phyloP scores from a whole-genome alignment of 495 filamentous ascomycete species.

The Pseudevernia furfuracea region DNA sequence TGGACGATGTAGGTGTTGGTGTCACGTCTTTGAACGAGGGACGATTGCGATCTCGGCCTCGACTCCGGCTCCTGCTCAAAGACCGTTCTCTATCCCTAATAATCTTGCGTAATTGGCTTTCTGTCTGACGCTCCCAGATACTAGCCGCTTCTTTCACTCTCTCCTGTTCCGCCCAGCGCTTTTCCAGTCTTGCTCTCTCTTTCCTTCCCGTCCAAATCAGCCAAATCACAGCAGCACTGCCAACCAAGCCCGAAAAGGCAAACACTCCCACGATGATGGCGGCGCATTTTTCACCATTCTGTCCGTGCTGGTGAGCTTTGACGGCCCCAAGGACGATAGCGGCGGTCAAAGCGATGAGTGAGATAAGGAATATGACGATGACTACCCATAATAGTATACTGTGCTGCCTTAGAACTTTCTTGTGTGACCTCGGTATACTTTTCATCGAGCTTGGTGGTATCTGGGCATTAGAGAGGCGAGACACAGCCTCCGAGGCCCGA shows the following conservation, averaged over 20 bases:
- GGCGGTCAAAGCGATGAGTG: slow-evolving; percentile 2
- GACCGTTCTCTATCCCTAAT: slow-evolving; percentile 9
- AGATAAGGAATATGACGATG: not conserved
- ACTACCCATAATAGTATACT: not conserved
- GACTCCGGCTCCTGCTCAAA: slow-evolving; percentile 3
- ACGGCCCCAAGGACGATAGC: slow-evolving; percentile 7
- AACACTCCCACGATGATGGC: slow-evolving; percentile 8
- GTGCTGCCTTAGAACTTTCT: slow-evolving; percentile 6
- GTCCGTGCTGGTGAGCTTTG: not conserved
- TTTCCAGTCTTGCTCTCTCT: slow-evolving; percentile 7
- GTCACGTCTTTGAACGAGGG: not conserved
- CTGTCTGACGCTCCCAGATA: not conserved
- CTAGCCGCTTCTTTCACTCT: not conserved
- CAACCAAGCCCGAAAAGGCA: slow-evolving; percentile 2
- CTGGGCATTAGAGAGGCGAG: slow-evolving; percentile 1
- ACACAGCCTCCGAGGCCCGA: not conserved
- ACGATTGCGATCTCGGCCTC: slow-evolving; percentile 6
- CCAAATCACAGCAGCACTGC: slow-evolving; percentile 1
- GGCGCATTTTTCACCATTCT: not conserved
- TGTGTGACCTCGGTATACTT: slow-evolving; percentile 7
- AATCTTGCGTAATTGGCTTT: not conserved
- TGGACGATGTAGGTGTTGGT: not conserved
- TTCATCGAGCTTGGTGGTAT: slow-evolving; percentile 13
- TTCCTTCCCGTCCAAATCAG: slow-evolving; percentile 5
- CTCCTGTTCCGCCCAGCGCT: slow-evolving; percentile 8